A percentile compares a stretch with the other conserved stretches of the same genome.
These are phyloP conservation scores for Sclerotiophoma versabilis DNA, from an alignment of 2,329 filamentous ascomycete species.

Conservation along the genomic window DNA sequence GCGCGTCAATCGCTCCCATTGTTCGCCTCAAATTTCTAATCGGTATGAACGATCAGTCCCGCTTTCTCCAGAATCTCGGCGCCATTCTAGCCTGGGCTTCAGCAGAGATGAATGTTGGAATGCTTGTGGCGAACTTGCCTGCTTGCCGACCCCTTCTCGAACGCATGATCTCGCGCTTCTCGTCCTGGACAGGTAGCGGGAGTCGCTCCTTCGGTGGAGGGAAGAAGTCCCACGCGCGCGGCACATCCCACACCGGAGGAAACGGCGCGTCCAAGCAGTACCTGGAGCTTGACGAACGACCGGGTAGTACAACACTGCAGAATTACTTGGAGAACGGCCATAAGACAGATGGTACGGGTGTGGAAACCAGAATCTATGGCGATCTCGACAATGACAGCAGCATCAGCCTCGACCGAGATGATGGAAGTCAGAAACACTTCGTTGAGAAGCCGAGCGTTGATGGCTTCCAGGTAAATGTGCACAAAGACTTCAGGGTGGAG, in stretches of 20 bases:
- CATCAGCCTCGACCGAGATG: conserved; percentile 14
- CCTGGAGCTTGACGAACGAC: conserved; percentile 17
- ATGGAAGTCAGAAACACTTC: conserved; percentile 16
- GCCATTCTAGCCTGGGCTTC: conserved; percentile 19
- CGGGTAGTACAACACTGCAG: conserved; percentile 9
- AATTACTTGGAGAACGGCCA: conserved; percentile 9
- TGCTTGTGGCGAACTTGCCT: conserved; percentile 22
- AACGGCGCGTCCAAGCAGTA: conserved; percentile 13
- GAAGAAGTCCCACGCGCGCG: conserved; percentile 7
- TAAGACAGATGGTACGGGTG: conserved; percentile 1
- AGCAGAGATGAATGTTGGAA: conserved; percentile 23
- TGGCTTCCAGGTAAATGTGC: conserved; percentile 14
- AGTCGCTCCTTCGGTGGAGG: conserved; percentile 4
- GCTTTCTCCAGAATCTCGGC: conserved; percentile 19
- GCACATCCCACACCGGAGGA: not conserved
- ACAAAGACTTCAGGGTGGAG: conserved; percentile 18
- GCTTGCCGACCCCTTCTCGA: conserved; percentile 21
- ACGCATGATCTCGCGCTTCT: conserved; percentile 11
- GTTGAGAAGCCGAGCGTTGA: conserved; percentile 9
- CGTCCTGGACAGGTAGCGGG: conserved; percentile 15
- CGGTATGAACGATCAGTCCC: conserved; percentile 17
- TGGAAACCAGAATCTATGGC: conserved; percentile 24
- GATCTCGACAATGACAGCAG: conserved; percentile 14
- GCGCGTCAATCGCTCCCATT: conserved; percentile 22
- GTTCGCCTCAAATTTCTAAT: conserved; percentile 21